Evolutionary conservation across 2,329 filamentous ascomycete genomes (phyloP).

Genomic region (Fusarium sp.): DNA sequence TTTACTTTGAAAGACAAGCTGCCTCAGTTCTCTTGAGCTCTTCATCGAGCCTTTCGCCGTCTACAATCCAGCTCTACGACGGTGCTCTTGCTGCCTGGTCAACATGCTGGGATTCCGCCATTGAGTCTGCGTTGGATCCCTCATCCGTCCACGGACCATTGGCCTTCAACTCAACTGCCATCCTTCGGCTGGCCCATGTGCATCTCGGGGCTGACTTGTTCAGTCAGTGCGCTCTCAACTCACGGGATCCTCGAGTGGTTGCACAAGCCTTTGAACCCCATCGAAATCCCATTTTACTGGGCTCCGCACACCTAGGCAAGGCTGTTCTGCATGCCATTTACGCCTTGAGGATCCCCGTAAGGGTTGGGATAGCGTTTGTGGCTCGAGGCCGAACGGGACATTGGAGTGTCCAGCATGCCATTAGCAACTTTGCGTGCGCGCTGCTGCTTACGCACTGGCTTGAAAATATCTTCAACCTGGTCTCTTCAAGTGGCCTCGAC

Average conservation of each 20-base stretch:
- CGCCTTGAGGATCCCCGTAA: neutral
- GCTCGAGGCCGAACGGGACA: neutral
- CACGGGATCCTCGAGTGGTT: neutral
- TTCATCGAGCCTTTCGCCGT: neutral
- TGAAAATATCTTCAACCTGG: neutral
- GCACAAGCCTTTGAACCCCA: neutral
- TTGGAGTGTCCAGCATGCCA: neutral
- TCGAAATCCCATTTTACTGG: neutral
- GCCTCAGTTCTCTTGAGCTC: neutral
- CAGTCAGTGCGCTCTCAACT: neutral
- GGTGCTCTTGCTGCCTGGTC: neutral
- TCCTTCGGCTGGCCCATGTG: neutral
- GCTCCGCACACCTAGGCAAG: neutral
- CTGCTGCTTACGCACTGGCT: neutral
- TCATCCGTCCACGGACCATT: neutral
- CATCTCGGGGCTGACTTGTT: neutral
- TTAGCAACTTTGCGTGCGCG: neutral
- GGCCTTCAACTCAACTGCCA: neutral
- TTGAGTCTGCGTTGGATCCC: neutral
- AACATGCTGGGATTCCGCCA: neutral
- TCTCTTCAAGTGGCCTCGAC: neutral
- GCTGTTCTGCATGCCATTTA: neutral
- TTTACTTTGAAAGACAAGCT: neutral
- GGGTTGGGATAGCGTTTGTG: constrained; percentile 1
- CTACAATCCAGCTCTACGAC: neutral